Evolutionary conservation across 331 rosid species (phyloP), one percentile per base, ranked within the genome.

Genomic region (Spiraea crenata): DNA sequence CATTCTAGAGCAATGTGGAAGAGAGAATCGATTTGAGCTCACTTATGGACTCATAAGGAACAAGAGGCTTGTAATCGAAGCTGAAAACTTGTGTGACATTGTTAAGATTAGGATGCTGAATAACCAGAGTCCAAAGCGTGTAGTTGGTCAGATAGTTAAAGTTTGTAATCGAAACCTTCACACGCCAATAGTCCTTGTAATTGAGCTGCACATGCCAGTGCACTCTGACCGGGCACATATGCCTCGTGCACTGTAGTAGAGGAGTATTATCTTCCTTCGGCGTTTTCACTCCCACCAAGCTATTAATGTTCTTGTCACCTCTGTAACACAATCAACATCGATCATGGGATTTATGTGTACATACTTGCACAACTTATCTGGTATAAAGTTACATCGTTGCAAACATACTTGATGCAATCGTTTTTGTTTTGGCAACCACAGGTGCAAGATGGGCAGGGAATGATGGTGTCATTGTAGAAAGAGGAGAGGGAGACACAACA

Each of bases 401-500:
- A 16, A 35, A 75, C 92, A 85, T 81, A 93, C 99, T 89, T 83
- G 40, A 91, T 86, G 57, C 97, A 95, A 14, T 73, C 85, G 60
- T 75, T 65, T 84, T 89, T 91, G 87, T 83, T 85, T 38, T 80
- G 90, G 84, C 99, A 95, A 59, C 97, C 96, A 67, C 95, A 95
- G 38, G 97, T 82, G 70, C 99, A 95, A 38, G 89, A 70, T 19
- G 99, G 93, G 69, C 99, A 95, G 47, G 93, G 78, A 38, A 92
- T 84, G 63, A 95, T 82, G 8, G 93, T 89, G 44, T 88, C 95
- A 63, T 89, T 89, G 77, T 95, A 95, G 82, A 95, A 95, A 47
- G 99, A 89, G 16, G 99, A 95, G 76, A 95, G 79, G 57, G 97
- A 93, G 51, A 91, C 92, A 70, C 99, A 93, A 62, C 99, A 93